phyloP scores from a whole-genome alignment of 78 protist genomes.

The Dictyostelium firmibasis region DNA sequence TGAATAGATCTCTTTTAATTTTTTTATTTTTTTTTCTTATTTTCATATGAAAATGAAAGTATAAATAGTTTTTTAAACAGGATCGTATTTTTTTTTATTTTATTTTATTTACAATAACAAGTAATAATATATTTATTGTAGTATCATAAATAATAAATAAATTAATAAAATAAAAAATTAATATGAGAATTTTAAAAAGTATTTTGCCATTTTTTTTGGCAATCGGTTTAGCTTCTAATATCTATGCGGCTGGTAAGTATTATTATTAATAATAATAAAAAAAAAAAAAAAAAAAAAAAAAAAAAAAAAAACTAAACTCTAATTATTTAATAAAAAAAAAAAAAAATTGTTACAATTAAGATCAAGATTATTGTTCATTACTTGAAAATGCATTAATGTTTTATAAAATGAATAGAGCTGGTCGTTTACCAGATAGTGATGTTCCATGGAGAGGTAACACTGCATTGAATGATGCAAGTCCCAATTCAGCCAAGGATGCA shows the following conservation, averaged over 20 bases:
- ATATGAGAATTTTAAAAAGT: background rate
- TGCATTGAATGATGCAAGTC: conserved; percentile 6
- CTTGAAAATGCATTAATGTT: conserved; percentile 33
- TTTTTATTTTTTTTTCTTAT: no score
- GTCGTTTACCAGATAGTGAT: conserved; percentile 62
- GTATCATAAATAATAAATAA: background rate
- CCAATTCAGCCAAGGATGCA: background rate
- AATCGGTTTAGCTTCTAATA: background rate
- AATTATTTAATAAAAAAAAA: background rate
- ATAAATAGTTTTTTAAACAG: background rate
- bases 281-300: background rate
- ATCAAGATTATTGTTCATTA: conserved; percentile 24
- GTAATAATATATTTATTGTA: background rate
- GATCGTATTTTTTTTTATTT: background rate
- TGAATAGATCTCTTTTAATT: no score
- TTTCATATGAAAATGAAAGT: background rate
- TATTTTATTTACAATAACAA: background rate
- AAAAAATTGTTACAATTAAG: background rate
- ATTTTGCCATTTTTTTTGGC: background rate
- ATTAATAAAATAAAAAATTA: background rate
- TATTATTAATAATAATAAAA: background rate
- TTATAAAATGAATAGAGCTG: conserved; percentile 72
- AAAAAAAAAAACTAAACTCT: background rate
- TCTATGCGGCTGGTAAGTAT: background rate
- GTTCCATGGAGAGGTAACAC: conserved; percentile 76